phyloP scores from a whole-genome alignment of 73 alveolate genomes.

The Paramecium primaurelia region DNA sequence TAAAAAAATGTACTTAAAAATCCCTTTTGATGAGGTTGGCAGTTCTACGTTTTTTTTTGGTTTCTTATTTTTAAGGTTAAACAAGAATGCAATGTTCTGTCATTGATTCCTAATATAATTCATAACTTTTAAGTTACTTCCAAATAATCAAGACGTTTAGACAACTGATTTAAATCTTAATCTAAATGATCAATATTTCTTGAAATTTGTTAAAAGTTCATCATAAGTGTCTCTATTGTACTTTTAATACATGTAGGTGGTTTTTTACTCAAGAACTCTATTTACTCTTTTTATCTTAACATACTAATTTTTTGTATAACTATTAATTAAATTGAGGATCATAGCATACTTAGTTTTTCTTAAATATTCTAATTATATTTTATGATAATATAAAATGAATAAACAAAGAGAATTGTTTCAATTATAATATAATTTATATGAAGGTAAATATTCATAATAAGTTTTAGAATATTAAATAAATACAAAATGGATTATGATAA shows the following conservation, averaged over 20 bases:
- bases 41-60: conserved; percentile 25
- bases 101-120: background rate
- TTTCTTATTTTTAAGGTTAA: background rate
- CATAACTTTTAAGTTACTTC: background rate
- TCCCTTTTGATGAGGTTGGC: conserved; percentile 16
- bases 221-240: background rate
- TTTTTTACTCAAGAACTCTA: background rate
- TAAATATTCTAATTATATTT: background rate
- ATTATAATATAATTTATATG: background rate
- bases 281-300: background rate
- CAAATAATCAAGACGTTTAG: background rate
- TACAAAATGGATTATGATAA: background rate
- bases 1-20: background rate
- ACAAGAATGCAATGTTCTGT: background rate
- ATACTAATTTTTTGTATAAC: background rate
- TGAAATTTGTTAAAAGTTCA: background rate
- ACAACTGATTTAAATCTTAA: background rate
- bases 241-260: background rate
- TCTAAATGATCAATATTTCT: background rate
- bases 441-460: background rate
- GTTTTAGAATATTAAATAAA: background rate
- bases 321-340: background rate
- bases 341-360: background rate
- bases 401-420: background rate
- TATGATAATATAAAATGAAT: background rate